phyloP scores from a whole-genome alignment of 768 basidiomycete species.

The Auricularia sp. region DNA sequence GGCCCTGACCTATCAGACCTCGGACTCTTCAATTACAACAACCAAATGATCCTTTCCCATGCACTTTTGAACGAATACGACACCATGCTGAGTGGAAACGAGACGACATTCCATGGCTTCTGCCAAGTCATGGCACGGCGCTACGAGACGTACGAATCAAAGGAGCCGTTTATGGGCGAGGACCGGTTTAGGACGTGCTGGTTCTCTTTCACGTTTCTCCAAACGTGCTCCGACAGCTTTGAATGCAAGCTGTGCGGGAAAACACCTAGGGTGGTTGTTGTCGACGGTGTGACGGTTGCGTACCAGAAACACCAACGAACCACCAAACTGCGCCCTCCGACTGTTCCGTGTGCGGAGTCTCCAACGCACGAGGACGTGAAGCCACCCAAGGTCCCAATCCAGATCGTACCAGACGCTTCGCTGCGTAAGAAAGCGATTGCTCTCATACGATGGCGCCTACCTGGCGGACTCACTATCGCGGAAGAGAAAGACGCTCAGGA shows the following conservation, averaged over 20 bases:
- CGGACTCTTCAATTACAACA: background rate
- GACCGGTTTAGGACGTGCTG: background rate
- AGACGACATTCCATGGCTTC: background rate
- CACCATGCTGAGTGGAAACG: background rate
- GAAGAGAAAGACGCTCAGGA: background rate
- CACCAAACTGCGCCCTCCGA: background rate
- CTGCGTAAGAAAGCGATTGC: background rate
- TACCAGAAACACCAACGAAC: background rate
- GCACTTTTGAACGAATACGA: background rate
- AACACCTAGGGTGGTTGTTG: background rate
- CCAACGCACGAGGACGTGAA: background rate
- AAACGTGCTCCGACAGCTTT: background rate
- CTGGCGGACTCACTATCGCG: background rate
- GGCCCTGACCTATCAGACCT: background rate
- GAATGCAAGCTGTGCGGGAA: background rate
- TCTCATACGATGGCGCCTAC: background rate
- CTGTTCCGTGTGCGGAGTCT: background rate
- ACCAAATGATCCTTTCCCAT: background rate
- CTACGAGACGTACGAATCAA: background rate
- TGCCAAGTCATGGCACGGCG: background rate
- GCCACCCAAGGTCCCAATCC: background rate
- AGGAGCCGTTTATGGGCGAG: background rate
- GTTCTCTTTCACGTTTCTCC: background rate
- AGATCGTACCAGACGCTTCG: background rate
- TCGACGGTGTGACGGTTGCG: background rate